Percentiles rank a stretch among this genome's conserved stretches.
Evolutionary conservation across 495 filamentous ascomycete species (phyloP).

Genomic region (Aspergillus homomorphus): DNA sequence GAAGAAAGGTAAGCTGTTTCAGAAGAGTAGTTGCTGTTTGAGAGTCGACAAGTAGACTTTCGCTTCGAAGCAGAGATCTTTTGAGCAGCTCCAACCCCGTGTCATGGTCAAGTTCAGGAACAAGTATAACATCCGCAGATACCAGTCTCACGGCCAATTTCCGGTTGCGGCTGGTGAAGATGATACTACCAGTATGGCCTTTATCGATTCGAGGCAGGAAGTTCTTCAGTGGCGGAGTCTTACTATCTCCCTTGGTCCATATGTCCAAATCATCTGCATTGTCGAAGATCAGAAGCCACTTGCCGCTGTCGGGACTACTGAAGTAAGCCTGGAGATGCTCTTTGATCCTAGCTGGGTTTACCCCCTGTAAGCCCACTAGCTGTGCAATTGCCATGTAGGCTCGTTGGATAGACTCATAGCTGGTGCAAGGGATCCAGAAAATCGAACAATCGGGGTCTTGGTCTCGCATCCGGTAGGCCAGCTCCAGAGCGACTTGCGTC

Average conservation of each 20-base stretch:
- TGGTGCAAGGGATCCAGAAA: conserved; percentile 50
- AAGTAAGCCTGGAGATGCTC: conserved; percentile 29
- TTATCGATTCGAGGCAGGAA: conserved; percentile 28
- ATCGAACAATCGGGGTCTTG: conserved; percentile 40
- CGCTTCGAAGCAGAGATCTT: conserved; percentile 26
- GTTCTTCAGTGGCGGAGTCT: conserved; percentile 5
- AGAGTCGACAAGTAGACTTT: conserved; percentile 15
- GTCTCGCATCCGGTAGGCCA: conserved; percentile 42
- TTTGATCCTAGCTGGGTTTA: conserved; percentile 25
- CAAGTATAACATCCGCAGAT: conserved; percentile 16
- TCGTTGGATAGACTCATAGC: conserved; percentile 40
- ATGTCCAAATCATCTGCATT: conserved; percentile 40
- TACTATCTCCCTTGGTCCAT: conserved; percentile 11
- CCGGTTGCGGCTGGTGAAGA: conserved; percentile 39
- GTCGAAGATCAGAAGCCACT: conserved; percentile 43
- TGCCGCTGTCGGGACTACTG: conserved; percentile 17
- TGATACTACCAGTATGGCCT: conserved; percentile 20
- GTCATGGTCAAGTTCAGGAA: conserved; percentile 28
- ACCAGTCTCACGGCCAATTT: conserved; percentile 26
- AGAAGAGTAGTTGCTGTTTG: conserved; percentile 21
- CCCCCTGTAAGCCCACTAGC: conserved; percentile 19
- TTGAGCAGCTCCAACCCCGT: conserved; percentile 19
- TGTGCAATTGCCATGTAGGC: conserved; percentile 39
- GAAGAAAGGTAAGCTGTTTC: conserved; percentile 31
- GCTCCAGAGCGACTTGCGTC: conserved; percentile 49